Base-by-base conservation (phyloP, 345 rosid species). In the Camelina neglecta region DNA sequence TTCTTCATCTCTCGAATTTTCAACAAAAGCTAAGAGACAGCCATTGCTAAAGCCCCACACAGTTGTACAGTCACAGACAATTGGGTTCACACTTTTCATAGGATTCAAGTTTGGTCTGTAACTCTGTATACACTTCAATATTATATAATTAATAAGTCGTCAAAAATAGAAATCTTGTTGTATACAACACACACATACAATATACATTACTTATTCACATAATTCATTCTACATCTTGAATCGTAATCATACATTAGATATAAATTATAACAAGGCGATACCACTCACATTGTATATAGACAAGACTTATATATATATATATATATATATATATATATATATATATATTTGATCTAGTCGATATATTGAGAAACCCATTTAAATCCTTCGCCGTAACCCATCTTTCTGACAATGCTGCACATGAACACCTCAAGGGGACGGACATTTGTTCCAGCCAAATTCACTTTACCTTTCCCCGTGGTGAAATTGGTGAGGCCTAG, bases 371-470 rank as follows among this genome's bases (percentile, higher is more conserved):
- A 85, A 24, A 84, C 72, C 91, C 91, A 87, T 74, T 79, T 84
- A 83, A 87, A 86, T 42, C 91, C 88, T 65, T 88, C 83, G 2
- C 89, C 82, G 13, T 85, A 84, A 7, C 87, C 89, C 90, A 89
- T 84, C 78, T 87, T 89, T 29, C 88, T 84, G 8, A 89, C 91
- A 47, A 85, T 89, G 81, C 86, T 89, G 82, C 89, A 85, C 88
- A 85, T 87, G 67, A 89, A 86, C 57, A 89, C 92, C 75, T 89
- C 92, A 3, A 89, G 79, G 5, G 89, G 87, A 7, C 88, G 92
- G 49, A 88, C 88, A 54, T 86, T 86, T 42, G 90, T 74, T 82
- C 77, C 87, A 2, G 83, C 45, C 3, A 84, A 82, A 69, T 80
- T 84, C 55, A 89, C 87, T 67, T 80, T 77, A 50, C 89, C 86